Conservation (phyloP, 2,329 filamentous ascomycete genomes). For the Cladosporium velox region DNA sequence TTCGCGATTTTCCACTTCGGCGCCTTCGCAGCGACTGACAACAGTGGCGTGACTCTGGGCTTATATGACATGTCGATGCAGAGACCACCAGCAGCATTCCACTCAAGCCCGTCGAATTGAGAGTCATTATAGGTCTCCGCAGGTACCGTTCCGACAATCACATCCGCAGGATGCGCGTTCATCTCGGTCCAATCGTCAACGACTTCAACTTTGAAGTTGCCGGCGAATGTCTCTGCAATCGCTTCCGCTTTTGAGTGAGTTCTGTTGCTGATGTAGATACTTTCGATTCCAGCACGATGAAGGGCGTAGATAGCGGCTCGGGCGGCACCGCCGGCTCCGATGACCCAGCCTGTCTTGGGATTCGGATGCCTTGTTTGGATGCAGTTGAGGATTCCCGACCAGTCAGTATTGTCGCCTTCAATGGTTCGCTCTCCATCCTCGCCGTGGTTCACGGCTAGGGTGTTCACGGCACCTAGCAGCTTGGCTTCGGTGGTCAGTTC, state of each 20-base stretch:
- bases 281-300: not conserved
- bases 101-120: not conserved
- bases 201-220: not conserved
- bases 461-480: not conserved
- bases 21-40: not conserved
- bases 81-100: not conserved
- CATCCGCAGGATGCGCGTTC: conserved; percentile 6
- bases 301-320: conserved; percentile 10
- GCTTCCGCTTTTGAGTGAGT: not conserved
- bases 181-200: not conserved
- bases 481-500: not conserved
- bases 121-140: not conserved
- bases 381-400: conserved; percentile 3
- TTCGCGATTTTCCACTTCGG: not conserved
- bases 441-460: not conserved
- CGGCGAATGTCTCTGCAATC: not conserved
- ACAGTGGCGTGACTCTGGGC: conserved; percentile 7
- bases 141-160: conserved; percentile 5
- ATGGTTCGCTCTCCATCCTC: not conserved
- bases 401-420: conserved; percentile 16
- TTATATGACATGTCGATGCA: conserved; percentile 17
- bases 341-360: not conserved
- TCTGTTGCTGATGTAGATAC: conserved; percentile 1
- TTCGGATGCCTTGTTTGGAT: not conserved
- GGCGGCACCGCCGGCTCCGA: not conserved